Conservation (phyloP, 345 rosid species). For the Rhodomyrtus tomentosa region DNA sequence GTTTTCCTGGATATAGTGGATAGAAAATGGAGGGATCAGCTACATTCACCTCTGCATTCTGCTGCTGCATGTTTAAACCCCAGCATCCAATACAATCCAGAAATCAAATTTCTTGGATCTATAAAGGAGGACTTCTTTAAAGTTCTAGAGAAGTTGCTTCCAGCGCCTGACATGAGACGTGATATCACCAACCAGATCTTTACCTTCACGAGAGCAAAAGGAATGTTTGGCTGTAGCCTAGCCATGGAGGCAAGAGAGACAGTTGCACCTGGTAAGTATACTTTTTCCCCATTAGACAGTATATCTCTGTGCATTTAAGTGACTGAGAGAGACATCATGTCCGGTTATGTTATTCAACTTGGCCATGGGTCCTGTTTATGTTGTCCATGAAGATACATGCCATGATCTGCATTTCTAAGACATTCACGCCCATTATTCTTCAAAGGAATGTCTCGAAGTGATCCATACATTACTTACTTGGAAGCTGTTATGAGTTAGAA, state of each 20-base stretch:
- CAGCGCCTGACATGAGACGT: conserved; percentile 77
- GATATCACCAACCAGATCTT: conserved; percentile 72
- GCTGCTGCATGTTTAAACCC: conserved; percentile 88
- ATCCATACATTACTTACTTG: not conserved
- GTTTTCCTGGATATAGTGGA: conserved; percentile 67
- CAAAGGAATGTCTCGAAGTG: not conserved
- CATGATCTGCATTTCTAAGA: not conserved
- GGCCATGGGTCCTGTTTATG: not conserved
- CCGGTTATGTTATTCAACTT: not conserved
- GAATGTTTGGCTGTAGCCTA: conserved; percentile 74
- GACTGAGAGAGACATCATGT: not conserved
- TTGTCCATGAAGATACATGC: not conserved
- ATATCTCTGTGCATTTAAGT: not conserved
- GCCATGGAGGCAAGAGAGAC: conserved; percentile 78
- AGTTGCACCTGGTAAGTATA: conserved; percentile 57
- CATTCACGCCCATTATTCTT: not conserved
- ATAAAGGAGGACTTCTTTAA: conserved; percentile 78
- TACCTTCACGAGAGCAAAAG: conserved; percentile 59
- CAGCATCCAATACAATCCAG: conserved; percentile 71
- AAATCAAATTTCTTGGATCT: conserved; percentile 52
- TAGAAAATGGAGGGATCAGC: conserved; percentile 70
- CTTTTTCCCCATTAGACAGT: not conserved
- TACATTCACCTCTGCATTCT: conserved; percentile 75
- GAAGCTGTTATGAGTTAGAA: not conserved
- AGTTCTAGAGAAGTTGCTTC: conserved; percentile 76